Evolutionary conservation across 208 protist species (phyloP).

Genomic region (Leishmania arabica): DNA sequence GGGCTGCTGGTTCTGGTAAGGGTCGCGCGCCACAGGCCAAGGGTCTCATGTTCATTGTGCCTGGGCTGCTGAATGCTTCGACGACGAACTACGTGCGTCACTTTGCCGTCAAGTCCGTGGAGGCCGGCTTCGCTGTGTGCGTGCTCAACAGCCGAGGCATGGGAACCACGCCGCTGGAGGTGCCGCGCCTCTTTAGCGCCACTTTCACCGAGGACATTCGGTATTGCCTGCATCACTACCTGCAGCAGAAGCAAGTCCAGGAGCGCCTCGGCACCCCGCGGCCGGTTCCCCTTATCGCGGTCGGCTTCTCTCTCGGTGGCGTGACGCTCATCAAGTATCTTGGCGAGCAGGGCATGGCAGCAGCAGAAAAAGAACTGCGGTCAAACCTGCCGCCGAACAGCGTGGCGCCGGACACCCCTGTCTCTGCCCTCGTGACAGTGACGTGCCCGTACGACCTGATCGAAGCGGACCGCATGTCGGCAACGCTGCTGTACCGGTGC

Average conservation of each 20-base stretch:
- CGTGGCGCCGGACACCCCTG: constrained; percentile 19
- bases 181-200: constrained; percentile 49
- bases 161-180: constrained; percentile 50
- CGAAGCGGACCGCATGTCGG: constrained; percentile 26
- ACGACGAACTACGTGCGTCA: constrained; percentile 49
- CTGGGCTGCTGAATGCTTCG: constrained; percentile 54
- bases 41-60: constrained; percentile 60
- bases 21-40: constrained; percentile 14
- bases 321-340: constrained; percentile 64
- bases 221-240: constrained; percentile 29
- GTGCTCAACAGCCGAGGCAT: constrained; percentile 63
- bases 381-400: constrained; percentile 9
- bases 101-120: constrained; percentile 17
- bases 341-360: constrained; percentile 48
- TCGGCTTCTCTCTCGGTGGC: constrained; percentile 71
- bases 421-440: constrained; percentile 48
- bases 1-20: neutral
- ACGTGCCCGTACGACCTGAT: constrained; percentile 53
- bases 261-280: constrained; percentile 24
- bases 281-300: constrained; percentile 48
- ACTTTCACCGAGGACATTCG: constrained; percentile 62
- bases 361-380: neutral
- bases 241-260: constrained; percentile 35
- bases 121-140: constrained; percentile 27
- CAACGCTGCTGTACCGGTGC: constrained; percentile 15